Evolutionary conservation across 495 filamentous ascomycete species (phyloP).

Genomic region (Beverwykella pulmonaria): DNA sequence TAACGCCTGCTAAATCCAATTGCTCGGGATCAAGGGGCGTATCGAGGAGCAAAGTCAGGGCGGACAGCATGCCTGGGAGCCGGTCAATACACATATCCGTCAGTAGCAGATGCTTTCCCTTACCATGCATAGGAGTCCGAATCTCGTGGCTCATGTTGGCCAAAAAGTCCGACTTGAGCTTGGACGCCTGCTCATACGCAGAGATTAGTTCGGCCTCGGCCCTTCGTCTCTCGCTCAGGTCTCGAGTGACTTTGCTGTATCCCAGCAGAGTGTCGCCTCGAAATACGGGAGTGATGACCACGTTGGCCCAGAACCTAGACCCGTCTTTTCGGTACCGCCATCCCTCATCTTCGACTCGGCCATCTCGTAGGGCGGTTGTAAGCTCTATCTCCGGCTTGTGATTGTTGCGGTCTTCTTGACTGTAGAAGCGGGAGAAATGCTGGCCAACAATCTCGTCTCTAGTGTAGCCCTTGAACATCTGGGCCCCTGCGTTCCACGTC

Average conservation of each 20-base stretch:
- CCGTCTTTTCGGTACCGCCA: slow-evolving; percentile 69
- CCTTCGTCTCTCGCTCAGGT: slow-evolving; percentile 63
- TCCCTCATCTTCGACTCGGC: slow-evolving; percentile 65
- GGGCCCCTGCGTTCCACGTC: slow-evolving; percentile 66
- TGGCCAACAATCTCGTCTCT: slow-evolving; percentile 61
- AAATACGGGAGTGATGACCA: slow-evolving; percentile 65
- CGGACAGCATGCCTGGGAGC: slow-evolving; percentile 50
- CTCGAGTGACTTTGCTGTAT: slow-evolving; percentile 67
- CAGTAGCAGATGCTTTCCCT: neutral
- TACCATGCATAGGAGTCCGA: slow-evolving; percentile 55
- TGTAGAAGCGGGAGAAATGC: slow-evolving; percentile 67
- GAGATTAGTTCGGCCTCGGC: slow-evolving; percentile 60
- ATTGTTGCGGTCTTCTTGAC: slow-evolving; percentile 55
- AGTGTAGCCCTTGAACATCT: slow-evolving; percentile 62
- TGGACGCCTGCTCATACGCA: slow-evolving; percentile 67
- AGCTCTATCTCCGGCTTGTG: slow-evolving; percentile 61
- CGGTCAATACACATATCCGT: neutral
- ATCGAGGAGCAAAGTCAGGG: slow-evolving; percentile 51
- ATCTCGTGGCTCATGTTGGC: slow-evolving; percentile 64
- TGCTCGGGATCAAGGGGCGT: slow-evolving; percentile 47
- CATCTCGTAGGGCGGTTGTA: slow-evolving; percentile 60
- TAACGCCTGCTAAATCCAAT: slow-evolving; percentile 52
- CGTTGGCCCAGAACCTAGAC: slow-evolving; percentile 67
- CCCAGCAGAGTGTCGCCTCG: slow-evolving; percentile 61
- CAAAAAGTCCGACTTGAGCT: slow-evolving; percentile 67